Conservation (phyloP, 768 basidiomycete species). For the Auricularia sp. region DNA sequence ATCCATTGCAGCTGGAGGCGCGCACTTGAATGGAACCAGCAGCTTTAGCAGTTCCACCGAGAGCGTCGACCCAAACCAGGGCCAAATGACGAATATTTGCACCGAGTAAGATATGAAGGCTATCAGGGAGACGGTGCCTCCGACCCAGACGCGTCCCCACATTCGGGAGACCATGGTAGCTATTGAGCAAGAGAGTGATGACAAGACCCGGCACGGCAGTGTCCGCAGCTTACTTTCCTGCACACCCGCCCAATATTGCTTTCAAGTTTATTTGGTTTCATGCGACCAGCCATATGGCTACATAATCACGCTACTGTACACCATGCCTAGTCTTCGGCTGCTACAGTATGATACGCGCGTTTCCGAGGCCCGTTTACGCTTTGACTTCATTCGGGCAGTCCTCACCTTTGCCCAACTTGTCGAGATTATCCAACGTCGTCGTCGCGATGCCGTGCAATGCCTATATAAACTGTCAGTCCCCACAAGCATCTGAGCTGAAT, state of each 20-base stretch:
- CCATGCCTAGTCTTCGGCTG: too few relatives aligned
- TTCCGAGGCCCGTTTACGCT: neutral
- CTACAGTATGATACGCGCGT: too few relatives aligned
- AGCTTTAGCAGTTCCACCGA: constrained; percentile 66
- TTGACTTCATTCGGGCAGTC: constrained; percentile 12
- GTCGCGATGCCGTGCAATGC: constrained; percentile 11
- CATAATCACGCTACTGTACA: too few relatives aligned
- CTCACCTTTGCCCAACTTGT: constrained; percentile 5
- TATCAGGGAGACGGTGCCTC: constrained; percentile 61
- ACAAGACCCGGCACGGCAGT: neutral
- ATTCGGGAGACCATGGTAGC: constrained; percentile 21
- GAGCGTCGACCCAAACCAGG: constrained; percentile 76
- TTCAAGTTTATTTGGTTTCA: too few relatives aligned
- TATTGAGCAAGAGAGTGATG: neutral
- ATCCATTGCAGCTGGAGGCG: constrained; percentile 4
- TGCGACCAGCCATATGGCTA: too few relatives aligned
- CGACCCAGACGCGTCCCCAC: constrained; percentile 54
- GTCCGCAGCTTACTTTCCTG: neutral
- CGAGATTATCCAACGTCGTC: constrained; percentile 11
- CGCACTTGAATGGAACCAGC: constrained; percentile 89
- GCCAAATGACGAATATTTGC: constrained; percentile 86
- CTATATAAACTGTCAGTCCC: neutral
- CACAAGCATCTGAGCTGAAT: neutral
- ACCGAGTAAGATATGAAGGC: constrained; percentile 83
- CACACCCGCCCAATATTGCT: neutral